Base-by-base conservation (phyloP, 202 grass and related monocot genomes). In the Digitaria exilis region DNA sequence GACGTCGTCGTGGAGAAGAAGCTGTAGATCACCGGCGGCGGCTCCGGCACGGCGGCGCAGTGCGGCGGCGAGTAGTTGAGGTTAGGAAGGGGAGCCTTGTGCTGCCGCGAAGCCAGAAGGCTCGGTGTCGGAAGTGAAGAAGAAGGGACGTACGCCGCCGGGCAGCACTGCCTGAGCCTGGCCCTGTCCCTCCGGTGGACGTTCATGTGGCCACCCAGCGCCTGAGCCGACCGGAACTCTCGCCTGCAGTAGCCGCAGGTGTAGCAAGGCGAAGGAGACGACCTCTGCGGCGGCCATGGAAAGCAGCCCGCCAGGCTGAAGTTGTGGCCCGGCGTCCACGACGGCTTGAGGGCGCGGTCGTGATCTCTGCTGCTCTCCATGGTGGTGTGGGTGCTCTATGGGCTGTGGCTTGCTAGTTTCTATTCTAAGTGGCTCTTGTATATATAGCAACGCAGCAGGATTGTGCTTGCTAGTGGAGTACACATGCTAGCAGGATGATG, bases 111-210 rank as follows among this genome's bases (percentile, higher is more conserved):
- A 28, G 74, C 44, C 46, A 26, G n/a, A n/a, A n/a, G 1, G 34
- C 1, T 43, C 2, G 81, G 28, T 7, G 46, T 25, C 0, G 84
- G 42, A 78, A 69, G 37, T 15, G 69, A 64, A 60, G 72, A 62
- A 64, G 85, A 66, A n/a, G n/a, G n/a, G n/a, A n/a, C n/a, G 30
- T 9, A 44, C n/a, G 75, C 31, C 39, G 29, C 7, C 9, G 77
- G 5, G 63, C 58, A 85, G 83, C 76, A 91, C 67, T 88, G 88
- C 66, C 87, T 74, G 9, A 97, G 88, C 70, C 87, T 76, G 39
- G 95, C 95, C 79, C 92, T 91, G 72, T 97, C 95, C 60, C 95
- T 84, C 50, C 95, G 81, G 84, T 97, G 95, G 48, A 97, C 92
- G 65, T 97, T 97, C 95, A 97, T 97, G 81, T 97, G 95, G 24